A percentile compares a stretch with the other conserved stretches of the same genome.
Conservation (phyloP, 164 flowering plant genomes). For the Platanus orientalis region DNA sequence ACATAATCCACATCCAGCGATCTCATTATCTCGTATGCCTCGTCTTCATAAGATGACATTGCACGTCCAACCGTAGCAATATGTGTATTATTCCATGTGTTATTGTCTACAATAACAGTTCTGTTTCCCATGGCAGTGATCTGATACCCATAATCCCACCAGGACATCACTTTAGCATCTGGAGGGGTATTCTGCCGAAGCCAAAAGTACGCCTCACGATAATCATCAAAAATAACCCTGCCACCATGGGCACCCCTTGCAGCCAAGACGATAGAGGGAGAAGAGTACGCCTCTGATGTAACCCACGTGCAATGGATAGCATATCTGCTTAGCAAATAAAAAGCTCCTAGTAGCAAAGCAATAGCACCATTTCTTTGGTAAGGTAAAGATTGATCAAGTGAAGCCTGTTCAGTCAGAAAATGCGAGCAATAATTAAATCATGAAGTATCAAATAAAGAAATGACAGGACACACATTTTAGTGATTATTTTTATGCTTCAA, state of each 20-base stretch:
- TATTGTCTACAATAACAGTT: constrained; percentile 95
- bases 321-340: constrained; percentile 85
- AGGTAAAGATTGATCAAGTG: constrained; percentile 77
- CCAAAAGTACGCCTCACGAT: constrained; percentile 99
- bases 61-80: constrained; percentile 99
- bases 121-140: constrained; percentile 99
- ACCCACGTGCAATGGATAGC: constrained; percentile 97
- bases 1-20: constrained; percentile 97
- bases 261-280: constrained; percentile 97
- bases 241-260: constrained; percentile 97
- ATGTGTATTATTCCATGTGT: constrained; percentile 99
- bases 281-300: constrained; percentile 98
- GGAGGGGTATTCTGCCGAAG: constrained; percentile 93
- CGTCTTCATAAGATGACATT: constrained; percentile 97
- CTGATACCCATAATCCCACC: constrained; percentile 99
- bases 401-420: constrained; percentile 41
- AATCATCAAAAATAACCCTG: constrained; percentile 94
- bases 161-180: constrained; percentile 98
- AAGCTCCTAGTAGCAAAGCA: constrained; percentile 83
- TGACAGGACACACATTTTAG: not conserved
- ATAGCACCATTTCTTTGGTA: constrained; percentile 79
- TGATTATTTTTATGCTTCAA: not conserved
- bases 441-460: not conserved
- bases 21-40: constrained; percentile 93
- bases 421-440: not conserved